Percentiles rank a stretch among this genome's conserved stretches.
Conservation (phyloP, 768 basidiomycete species). For the Boletus edulis region DNA sequence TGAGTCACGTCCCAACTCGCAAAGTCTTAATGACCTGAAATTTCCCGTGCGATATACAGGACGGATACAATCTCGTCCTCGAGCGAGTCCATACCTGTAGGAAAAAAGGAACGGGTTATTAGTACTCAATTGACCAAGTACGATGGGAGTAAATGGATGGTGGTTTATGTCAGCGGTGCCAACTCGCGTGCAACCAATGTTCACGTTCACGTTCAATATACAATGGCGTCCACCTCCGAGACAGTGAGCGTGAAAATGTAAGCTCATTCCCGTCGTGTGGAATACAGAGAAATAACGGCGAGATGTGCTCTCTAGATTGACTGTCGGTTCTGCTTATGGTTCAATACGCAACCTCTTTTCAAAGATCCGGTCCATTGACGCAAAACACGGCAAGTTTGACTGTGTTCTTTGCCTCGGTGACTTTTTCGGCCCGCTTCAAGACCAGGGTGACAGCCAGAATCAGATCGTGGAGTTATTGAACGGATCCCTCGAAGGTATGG, state of each 20-base stretch:
- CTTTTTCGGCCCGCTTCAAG: slow-evolving; percentile 68
- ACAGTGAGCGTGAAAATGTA: slow-evolving; percentile 32
- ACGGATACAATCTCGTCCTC: slow-evolving; percentile 88
- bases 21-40: slow-evolving; percentile 62
- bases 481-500: slow-evolving; percentile 64
- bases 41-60: slow-evolving; percentile 85
- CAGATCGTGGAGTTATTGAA: slow-evolving; percentile 61
- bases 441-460: slow-evolving; percentile 37
- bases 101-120: no score
- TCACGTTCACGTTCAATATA: no score
- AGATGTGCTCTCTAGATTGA: slow-evolving; percentile 43
- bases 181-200: not conserved
- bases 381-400: slow-evolving; percentile 93
- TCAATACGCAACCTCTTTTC: slow-evolving; percentile 70
- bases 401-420: slow-evolving; percentile 80
- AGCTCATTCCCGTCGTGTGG: slow-evolving; percentile 4
- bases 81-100: slow-evolving; percentile 46
- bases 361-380: slow-evolving; percentile 81
- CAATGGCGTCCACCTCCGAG: slow-evolving; percentile 24
- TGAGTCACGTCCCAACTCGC: slow-evolving; percentile 14
- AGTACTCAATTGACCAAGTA: no score
- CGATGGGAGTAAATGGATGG: not conserved
- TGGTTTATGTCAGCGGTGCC: slow-evolving; percentile 26
- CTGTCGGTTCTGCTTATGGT: slow-evolving; percentile 79
- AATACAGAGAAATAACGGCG: slow-evolving; percentile 1